These are phyloP conservation scores for Apodospora peruviana DNA, from an alignment of 495 filamentous ascomycete genomes.

Conservation along the genomic window DNA sequence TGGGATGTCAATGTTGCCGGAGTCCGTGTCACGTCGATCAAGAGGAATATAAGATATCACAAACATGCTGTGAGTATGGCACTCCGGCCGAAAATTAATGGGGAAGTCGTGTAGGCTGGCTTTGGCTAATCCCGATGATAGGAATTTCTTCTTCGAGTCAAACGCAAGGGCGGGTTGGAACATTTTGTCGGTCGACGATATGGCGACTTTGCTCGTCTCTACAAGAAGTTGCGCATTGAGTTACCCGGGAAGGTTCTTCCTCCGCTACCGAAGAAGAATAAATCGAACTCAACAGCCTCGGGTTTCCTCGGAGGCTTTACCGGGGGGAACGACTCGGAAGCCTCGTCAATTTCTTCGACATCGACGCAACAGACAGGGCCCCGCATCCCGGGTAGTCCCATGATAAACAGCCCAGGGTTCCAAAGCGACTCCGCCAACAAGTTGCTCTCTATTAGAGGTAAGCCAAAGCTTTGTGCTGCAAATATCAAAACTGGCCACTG, in stretches of 20 bases:
- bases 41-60: constrained; percentile 84
- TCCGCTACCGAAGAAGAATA: constrained; percentile 85
- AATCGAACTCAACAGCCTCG: constrained; percentile 58
- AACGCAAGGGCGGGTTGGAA: constrained; percentile 62
- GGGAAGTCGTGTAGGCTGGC: neutral
- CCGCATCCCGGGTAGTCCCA: no score
- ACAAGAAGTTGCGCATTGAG: constrained; percentile 74
- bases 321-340: constrained; percentile 61
- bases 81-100: neutral
- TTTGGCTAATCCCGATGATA: constrained; percentile 22
- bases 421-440: constrained; percentile 25
- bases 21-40: constrained; percentile 72
- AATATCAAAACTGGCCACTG: neutral
- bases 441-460: constrained; percentile 38
- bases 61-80: constrained; percentile 72
- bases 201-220: constrained; percentile 75
- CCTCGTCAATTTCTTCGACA: constrained; percentile 68
- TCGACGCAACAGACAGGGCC: constrained; percentile 60
- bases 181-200: constrained; percentile 79
- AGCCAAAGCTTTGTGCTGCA: neutral
- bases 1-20: constrained; percentile 97
- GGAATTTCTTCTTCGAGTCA: constrained; percentile 88
- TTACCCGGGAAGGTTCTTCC: constrained; percentile 88
- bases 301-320: constrained; percentile 41
- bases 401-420: constrained; percentile 9